A percentile compares a stretch with the other conserved stretches of the same genome.
Conservation (phyloP, 257 asterid genomes). For the Avicennia marina region DNA sequence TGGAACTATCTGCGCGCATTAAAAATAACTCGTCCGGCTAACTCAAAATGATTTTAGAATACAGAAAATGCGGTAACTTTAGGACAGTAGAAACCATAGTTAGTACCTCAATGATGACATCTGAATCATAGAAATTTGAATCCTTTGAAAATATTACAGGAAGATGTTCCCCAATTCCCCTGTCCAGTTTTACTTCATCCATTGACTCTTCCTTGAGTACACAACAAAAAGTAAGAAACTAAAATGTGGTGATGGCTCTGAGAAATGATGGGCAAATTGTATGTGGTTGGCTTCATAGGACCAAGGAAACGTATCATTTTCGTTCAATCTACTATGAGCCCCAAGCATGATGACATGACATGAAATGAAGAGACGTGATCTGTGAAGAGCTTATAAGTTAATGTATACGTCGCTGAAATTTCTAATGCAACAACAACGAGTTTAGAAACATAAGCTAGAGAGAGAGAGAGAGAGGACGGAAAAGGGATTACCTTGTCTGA, state of each 20-base stretch:
- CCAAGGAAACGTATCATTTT: background rate
- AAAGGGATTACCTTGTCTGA: constrained; percentile 12
- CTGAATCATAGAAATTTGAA: constrained; percentile 6
- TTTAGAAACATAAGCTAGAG: background rate
- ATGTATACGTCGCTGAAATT: background rate
- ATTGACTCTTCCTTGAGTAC: constrained; percentile 14
- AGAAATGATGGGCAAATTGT: background rate
- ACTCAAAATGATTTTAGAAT: background rate
- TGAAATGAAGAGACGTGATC: background rate
- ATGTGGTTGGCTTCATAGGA: background rate
- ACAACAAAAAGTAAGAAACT: background rate
- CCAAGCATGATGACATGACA: background rate
- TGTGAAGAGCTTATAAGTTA: background rate
- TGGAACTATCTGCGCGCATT: constrained; percentile 13
- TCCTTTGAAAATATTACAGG: background rate
- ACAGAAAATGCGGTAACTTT: background rate
- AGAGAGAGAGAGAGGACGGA: background rate
- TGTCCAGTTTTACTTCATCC: constrained; percentile 4
- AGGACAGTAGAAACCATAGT: background rate
- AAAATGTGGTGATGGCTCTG: background rate
- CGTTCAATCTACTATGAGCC: background rate
- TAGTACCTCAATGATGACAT: constrained; percentile 21
- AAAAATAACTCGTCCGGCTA: background rate
- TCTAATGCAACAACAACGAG: background rate
- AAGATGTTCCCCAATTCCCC: background rate